Evolutionary conservation across 2,329 filamentous ascomycete species (phyloP).

Genomic region (Aspergillus persii): DNA sequence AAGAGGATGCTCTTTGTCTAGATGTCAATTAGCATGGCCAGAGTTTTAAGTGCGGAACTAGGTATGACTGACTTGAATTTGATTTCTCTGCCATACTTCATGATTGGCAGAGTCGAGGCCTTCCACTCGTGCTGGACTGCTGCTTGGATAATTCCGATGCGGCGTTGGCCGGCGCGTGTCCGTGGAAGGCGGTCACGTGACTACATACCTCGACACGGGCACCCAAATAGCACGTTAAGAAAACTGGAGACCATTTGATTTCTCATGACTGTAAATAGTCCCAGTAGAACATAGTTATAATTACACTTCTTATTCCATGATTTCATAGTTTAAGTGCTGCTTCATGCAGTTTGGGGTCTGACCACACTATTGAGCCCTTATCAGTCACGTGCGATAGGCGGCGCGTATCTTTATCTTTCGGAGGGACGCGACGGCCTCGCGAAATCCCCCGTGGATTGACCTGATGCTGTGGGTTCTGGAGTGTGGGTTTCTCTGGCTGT

Average conservation of each 20-base stretch:
- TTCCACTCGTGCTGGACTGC: not conserved
- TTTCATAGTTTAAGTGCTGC: not conserved
- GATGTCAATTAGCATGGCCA: conserved; percentile 18
- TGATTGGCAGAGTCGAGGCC: conserved; percentile 22
- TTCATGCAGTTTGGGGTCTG: too few species aligned
- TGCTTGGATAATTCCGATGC: conserved; percentile 6
- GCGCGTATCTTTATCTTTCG: conserved; percentile 6
- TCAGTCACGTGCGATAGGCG: conserved; percentile 24
- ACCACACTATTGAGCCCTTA: conserved; percentile 12
- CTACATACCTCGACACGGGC: not conserved
- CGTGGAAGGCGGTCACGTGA: conserved; percentile 2
- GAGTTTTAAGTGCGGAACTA: not conserved
- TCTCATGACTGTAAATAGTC: too few species aligned
- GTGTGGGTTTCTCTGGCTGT: not conserved
- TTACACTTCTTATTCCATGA: too few species aligned
- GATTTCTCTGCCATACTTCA: conserved; percentile 43
- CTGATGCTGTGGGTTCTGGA: not conserved
- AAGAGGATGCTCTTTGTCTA: conserved; percentile 63
- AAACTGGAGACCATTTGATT: too few species aligned
- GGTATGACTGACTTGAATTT: conserved; percentile 31
- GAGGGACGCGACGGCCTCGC: conserved; percentile 6
- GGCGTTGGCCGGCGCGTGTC: conserved; percentile 7
- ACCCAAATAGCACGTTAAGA: not conserved
- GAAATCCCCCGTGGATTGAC: not conserved
- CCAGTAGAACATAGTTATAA: too few species aligned